A percentile compares a stretch with the other conserved stretches of the same genome.
These are phyloP conservation scores for Sporothrix mexicana DNA, from an alignment of 2,329 filamentous ascomycete species.

Conservation along the genomic window DNA sequence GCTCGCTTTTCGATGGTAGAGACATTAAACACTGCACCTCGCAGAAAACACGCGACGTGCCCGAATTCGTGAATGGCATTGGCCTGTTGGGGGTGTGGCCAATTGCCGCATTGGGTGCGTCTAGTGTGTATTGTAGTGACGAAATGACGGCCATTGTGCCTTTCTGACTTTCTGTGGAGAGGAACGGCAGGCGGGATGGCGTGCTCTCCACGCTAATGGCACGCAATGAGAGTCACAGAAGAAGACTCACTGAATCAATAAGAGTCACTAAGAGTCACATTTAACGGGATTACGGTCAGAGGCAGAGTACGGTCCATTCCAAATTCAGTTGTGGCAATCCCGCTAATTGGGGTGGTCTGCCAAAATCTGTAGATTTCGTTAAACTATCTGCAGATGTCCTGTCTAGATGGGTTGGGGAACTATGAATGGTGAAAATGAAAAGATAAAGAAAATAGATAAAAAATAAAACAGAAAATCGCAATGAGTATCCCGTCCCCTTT, in stretches of 20 bases:
- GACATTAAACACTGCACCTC: no score
- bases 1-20: no score
- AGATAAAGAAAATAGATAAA: not conserved
- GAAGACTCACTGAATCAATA: not conserved
- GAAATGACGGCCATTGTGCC: not conserved
- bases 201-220: constrained; percentile 17
- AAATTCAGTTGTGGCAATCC: not conserved
- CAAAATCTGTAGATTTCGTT: constrained; percentile 9
- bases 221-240: no score
- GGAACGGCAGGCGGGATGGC: not conserved
- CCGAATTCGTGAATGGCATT: not conserved
- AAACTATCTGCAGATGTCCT: constrained; percentile 12
- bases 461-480: not conserved
- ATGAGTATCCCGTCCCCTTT: constrained; percentile 21
- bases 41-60: constrained; percentile 18
- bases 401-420: not conserved
- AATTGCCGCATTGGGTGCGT: not conserved
- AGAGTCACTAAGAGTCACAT: not conserved
- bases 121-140: not conserved
- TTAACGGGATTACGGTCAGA: not conserved
- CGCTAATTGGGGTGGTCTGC: constrained; percentile 2
- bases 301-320: no score
- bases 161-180: not conserved
- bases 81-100: not conserved
- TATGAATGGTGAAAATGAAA: not conserved